phyloP scores from a whole-genome alignment of 208 protist species.

The Wallacemonas sp. region DNA sequence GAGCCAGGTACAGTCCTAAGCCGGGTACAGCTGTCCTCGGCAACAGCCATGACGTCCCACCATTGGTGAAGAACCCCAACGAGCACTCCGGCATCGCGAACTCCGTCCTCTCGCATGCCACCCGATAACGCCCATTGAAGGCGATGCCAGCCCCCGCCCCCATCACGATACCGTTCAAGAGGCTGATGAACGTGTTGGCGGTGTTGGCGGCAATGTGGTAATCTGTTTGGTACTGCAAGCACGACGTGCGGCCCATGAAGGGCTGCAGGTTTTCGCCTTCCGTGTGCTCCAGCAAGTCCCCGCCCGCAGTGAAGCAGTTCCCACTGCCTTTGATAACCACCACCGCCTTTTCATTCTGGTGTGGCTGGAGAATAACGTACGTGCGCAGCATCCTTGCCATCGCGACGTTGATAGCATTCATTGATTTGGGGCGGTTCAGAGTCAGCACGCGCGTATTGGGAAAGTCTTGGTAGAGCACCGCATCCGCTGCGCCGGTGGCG shows the following conservation, averaged over 20 bases:
- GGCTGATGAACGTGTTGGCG: slow-evolving; percentile 35
- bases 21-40: slow-evolving; percentile 25
- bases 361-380: slow-evolving; percentile 13
- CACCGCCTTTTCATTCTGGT: slow-evolving; percentile 16
- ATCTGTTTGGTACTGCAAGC: slow-evolving; percentile 53
- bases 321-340: slow-evolving; percentile 16
- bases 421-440: slow-evolving; percentile 27
- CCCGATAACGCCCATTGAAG: slow-evolving; percentile 55
- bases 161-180: slow-evolving; percentile 69
- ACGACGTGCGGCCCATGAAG: slow-evolving; percentile 45
- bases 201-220: slow-evolving; percentile 41
- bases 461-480: slow-evolving; percentile 26
- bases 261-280: slow-evolving; percentile 22
- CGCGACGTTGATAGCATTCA: slow-evolving; percentile 38
- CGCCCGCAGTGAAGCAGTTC: slow-evolving; percentile 50
- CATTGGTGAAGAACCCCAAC: slow-evolving; percentile 75
- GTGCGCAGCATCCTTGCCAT: slow-evolving; percentile 31
- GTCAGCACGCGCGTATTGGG: slow-evolving; percentile 33
- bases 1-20: slow-evolving; percentile 63
- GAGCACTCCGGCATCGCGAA: slow-evolving; percentile 83
- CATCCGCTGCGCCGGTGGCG: not conserved
- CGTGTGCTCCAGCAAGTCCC: slow-evolving; percentile 40
- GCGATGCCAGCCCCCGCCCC: slow-evolving; percentile 71
- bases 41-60: slow-evolving; percentile 55
- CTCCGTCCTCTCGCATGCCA: slow-evolving; percentile 60